Conservation (phyloP, 139 green algal species). For the Desmodesmus armatus region DNA sequence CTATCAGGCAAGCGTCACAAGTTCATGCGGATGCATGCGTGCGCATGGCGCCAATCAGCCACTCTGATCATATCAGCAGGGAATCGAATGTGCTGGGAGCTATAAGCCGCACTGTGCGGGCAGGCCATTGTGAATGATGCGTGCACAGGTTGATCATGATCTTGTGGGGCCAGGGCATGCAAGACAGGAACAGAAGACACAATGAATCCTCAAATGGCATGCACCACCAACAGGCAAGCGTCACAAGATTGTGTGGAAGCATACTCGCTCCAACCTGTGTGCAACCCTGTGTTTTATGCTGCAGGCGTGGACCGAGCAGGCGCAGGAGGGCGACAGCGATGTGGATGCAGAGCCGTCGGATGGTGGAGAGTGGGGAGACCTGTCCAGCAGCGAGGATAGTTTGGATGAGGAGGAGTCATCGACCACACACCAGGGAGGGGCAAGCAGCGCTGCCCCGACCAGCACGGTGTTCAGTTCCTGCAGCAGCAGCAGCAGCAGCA, state of each 20-base stretch:
- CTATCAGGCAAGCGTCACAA: slow-evolving; percentile 89
- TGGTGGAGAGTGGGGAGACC: slow-evolving; percentile 13
- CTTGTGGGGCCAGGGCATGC: too few species aligned
- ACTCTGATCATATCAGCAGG: too few species aligned
- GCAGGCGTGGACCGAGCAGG: slow-evolving; percentile 46
- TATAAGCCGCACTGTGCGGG: too few species aligned
- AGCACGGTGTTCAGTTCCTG: background rate
- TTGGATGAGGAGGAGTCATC: background rate
- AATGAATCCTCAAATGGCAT: too few species aligned
- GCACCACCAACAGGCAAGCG: too few species aligned
- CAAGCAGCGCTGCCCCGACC: background rate
- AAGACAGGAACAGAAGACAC: too few species aligned
- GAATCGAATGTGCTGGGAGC: too few species aligned
- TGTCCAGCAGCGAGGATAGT: background rate
- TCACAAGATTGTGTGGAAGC: too few species aligned
- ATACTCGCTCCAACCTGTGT: too few species aligned
- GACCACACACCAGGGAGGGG: background rate
- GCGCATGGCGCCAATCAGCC: too few species aligned
- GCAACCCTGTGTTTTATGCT: too few species aligned
- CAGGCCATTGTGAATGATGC: background rate
- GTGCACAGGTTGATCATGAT: background rate
- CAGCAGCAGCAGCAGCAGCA: background rate
- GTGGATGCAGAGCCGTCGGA: slow-evolving; percentile 17
- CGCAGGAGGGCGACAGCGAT: background rate
- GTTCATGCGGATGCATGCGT: too few species aligned